These are phyloP conservation scores for Biscogniauxia mediterranea DNA, from an alignment of 2,329 filamentous ascomycete species.

Conservation along the genomic window DNA sequence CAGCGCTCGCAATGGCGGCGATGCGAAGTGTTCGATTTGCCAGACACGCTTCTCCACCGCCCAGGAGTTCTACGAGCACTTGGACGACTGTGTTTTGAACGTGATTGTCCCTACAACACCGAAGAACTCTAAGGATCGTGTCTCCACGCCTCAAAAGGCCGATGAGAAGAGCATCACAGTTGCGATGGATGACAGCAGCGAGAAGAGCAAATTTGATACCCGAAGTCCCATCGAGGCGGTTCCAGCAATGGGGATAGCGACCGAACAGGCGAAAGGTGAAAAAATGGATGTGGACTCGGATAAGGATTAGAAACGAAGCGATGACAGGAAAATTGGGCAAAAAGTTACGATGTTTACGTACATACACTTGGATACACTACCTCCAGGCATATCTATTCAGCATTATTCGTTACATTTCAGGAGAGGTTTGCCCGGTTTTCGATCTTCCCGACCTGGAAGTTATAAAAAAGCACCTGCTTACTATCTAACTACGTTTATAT, in stretches of 20 bases:
- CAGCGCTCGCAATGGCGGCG: conserved; percentile 45
- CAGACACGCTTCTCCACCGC: conserved; percentile 74
- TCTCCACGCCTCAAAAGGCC: conserved; percentile 26
- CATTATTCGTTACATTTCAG: neutral
- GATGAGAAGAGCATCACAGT: conserved; percentile 22
- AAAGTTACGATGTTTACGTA: neutral
- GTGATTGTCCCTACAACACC: conserved; percentile 52
- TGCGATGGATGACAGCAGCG: conserved; percentile 24
- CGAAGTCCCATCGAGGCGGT: conserved; percentile 18
- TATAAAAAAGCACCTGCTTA: neutral
- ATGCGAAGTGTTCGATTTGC: conserved; percentile 90
- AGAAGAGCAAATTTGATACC: conserved; percentile 19
- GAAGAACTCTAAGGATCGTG: conserved; percentile 28
- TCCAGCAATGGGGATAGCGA: conserved; percentile 9
- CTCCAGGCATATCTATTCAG: neutral
- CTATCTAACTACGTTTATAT: neutral
- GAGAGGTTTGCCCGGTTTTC: neutral
- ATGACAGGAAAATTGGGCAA: conserved; percentile 1
- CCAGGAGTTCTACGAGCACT: conserved; percentile 96
- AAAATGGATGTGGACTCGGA: conserved; percentile 34
- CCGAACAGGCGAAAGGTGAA: conserved; percentile 23
- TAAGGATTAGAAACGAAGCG: conserved; percentile 18
- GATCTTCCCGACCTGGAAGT: neutral
- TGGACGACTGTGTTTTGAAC: conserved; percentile 66
- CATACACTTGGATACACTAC: neutral